phyloP scores from a whole-genome alignment of 768 basidiomycete genomes.

The Phanerochaete carnosa region DNA sequence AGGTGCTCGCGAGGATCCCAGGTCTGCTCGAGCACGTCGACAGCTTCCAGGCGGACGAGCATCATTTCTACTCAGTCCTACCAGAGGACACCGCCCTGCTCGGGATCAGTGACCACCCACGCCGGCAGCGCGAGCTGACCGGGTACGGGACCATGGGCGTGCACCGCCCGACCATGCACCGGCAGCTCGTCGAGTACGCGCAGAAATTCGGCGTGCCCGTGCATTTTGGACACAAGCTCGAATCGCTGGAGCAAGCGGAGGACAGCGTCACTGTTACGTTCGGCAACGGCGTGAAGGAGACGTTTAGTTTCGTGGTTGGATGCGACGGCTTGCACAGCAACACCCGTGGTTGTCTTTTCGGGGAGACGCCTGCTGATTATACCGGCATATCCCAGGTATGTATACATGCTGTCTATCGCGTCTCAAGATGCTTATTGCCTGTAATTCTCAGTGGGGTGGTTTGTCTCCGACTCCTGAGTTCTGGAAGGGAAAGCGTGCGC shows the following conservation, averaged over 20 bases:
- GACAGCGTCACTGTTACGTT: constrained; percentile 32
- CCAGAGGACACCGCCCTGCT: constrained; percentile 5
- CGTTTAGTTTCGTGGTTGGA: constrained; percentile 38
- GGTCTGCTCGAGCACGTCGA: constrained; percentile 8
- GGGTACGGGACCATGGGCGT: constrained; percentile 12
- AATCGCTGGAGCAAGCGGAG: constrained; percentile 26
- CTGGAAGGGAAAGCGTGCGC: neutral
- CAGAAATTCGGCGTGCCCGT: constrained; percentile 31
- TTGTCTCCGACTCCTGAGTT: neutral
- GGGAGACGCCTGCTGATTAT: neutral
- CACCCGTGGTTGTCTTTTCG: constrained; percentile 24
- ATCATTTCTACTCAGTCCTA: constrained; percentile 6
- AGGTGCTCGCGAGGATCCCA: constrained; percentile 5
- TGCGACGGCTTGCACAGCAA: constrained; percentile 44
- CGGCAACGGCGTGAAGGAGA: constrained; percentile 32
- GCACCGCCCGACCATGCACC: constrained; percentile 30
- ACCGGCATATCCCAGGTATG: neutral
- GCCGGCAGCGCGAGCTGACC: neutral
- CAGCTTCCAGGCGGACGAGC: neutral
- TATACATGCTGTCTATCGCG: neutral
- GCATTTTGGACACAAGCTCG: constrained; percentile 31
- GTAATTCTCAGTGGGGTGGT: neutral
- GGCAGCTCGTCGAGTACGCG: constrained; percentile 28
- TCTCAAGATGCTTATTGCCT: neutral
- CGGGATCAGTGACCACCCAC: neutral